Percentiles rank a stretch among this genome's conserved stretches.
Evolutionary conservation across 805 yeast species (phyloP).

Genomic region (Candida dendrica): DNA sequence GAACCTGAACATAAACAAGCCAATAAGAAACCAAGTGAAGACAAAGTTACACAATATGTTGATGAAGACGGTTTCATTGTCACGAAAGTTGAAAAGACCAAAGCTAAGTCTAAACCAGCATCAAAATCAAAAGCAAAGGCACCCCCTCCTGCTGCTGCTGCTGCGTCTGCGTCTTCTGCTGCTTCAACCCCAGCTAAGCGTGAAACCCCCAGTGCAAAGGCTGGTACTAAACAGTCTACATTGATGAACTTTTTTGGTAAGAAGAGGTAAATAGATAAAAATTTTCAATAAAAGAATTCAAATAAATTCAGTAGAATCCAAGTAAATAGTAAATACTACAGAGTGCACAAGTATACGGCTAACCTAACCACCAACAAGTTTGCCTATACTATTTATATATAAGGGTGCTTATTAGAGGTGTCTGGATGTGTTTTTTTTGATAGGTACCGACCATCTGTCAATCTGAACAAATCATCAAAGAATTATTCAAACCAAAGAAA

Average conservation of each 20-base stretch:
- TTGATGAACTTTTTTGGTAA: constrained; percentile 43
- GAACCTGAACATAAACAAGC: neutral
- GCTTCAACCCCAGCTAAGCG: constrained; percentile 4
- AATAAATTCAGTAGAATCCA: too few species aligned
- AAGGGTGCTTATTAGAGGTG: neutral
- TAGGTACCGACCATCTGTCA: neutral
- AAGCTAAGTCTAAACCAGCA: constrained; percentile 12
- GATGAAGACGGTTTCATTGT: constrained; percentile 50
- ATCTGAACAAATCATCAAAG: neutral
- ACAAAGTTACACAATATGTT: constrained; percentile 18
- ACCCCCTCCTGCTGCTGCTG: neutral
- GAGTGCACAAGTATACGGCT: too few species aligned
- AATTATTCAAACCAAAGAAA: too few species aligned
- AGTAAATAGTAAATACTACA: too few species aligned
- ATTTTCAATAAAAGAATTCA: too few species aligned
- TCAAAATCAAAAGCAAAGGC: constrained; percentile 12
- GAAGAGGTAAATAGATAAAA: constrained; percentile 11
- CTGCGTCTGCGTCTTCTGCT: neutral
- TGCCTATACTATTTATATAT: too few species aligned
- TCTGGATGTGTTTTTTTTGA: neutral
- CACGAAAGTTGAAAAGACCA: constrained; percentile 21
- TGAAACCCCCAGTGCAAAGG: constrained; percentile 16
- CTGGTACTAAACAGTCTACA: constrained; percentile 29
- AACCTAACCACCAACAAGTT: too few species aligned
- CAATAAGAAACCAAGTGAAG: constrained; percentile 3